Evolutionary conservation across 2,329 filamentous ascomycete species (phyloP).

Genomic region (Cylindrodendrum hubeiense): DNA sequence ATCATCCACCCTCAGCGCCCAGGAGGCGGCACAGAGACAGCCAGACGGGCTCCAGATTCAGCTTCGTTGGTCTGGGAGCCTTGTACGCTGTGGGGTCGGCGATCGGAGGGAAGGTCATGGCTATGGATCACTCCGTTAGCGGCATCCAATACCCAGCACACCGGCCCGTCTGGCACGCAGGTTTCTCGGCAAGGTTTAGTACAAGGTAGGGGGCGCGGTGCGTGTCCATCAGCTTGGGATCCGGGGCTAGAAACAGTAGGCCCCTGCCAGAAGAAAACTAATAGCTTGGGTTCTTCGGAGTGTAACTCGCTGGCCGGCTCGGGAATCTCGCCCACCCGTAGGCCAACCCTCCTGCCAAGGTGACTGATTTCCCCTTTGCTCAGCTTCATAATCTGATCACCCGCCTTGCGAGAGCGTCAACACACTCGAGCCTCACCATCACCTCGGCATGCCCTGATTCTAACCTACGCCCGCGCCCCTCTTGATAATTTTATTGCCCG

Average conservation of each 20-base stretch:
- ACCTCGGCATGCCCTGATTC: background rate
- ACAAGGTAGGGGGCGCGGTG: constrained; percentile 31
- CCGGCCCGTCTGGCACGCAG: constrained; percentile 36
- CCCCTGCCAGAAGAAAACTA: constrained; percentile 21
- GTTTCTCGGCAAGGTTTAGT: constrained; percentile 34
- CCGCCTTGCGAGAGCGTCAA: background rate
- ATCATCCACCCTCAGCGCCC: constrained; percentile 14
- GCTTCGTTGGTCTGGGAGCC: constrained; percentile 27
- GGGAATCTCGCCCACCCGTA: constrained; percentile 17
- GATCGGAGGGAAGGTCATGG: constrained; percentile 30
- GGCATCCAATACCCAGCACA: constrained; percentile 35
- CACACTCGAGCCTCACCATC: background rate
- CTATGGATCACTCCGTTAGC: constrained; percentile 33
- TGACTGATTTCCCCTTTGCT: constrained; percentile 8
- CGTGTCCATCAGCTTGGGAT: constrained; percentile 21
- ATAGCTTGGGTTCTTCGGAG: constrained; percentile 19
- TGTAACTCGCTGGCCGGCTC: constrained; percentile 20
- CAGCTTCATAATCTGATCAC: constrained; percentile 17
- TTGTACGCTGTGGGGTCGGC: constrained; percentile 29
- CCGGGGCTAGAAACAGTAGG: constrained; percentile 17
- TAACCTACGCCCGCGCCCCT: background rate
- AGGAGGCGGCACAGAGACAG: constrained; percentile 28
- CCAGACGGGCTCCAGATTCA: constrained; percentile 29
- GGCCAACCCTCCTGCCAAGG: constrained; percentile 11
- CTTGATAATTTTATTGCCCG: background rate